Evolutionary conservation across 495 filamentous ascomycete species (phyloP).

Genomic region (Annulohypoxylon bovei): DNA sequence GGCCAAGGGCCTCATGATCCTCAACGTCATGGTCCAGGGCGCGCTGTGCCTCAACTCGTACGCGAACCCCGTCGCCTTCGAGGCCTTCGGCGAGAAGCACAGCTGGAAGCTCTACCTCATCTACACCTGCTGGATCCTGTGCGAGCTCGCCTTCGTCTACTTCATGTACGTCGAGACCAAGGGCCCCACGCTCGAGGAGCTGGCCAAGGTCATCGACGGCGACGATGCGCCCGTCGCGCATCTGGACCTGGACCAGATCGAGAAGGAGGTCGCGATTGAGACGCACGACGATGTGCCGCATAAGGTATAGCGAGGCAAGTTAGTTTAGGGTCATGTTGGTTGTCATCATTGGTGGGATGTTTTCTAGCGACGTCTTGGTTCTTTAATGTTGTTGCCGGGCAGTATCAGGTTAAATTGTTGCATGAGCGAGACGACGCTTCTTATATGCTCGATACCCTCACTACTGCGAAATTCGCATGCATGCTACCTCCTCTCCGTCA

Average conservation of each 20-base stretch:
- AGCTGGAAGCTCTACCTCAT: constrained; percentile 71
- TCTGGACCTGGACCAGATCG: constrained; percentile 53
- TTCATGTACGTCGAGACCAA: constrained; percentile 74
- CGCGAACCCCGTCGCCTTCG: constrained; percentile 69
- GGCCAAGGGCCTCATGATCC: constrained; percentile 65
- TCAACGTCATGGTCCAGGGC: constrained; percentile 62
- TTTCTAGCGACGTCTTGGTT: constrained; percentile 18
- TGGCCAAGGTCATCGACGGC: constrained; percentile 69
- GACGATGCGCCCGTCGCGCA: constrained; percentile 61
- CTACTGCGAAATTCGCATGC: constrained; percentile 34
- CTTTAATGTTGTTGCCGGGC: constrained; percentile 15
- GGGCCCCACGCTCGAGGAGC: constrained; percentile 72
- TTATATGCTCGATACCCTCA: constrained; percentile 40
- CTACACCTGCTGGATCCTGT: constrained; percentile 69
- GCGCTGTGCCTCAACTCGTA: constrained; percentile 65
- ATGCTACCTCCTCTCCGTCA: constrained; percentile 21
- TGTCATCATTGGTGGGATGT: not conserved
- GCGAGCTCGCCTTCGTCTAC: constrained; percentile 69
- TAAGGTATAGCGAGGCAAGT: constrained; percentile 38
- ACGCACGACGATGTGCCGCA: constrained; percentile 43
- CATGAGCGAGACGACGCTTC: constrained; percentile 20
- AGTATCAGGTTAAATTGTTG: constrained; percentile 11
- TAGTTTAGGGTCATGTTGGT: constrained; percentile 3
- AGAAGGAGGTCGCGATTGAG: constrained; percentile 47
- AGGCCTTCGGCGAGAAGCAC: constrained; percentile 54